Conservation (phyloP, 352 stramenopile species). For the Globisporangium iwayamae region DNA sequence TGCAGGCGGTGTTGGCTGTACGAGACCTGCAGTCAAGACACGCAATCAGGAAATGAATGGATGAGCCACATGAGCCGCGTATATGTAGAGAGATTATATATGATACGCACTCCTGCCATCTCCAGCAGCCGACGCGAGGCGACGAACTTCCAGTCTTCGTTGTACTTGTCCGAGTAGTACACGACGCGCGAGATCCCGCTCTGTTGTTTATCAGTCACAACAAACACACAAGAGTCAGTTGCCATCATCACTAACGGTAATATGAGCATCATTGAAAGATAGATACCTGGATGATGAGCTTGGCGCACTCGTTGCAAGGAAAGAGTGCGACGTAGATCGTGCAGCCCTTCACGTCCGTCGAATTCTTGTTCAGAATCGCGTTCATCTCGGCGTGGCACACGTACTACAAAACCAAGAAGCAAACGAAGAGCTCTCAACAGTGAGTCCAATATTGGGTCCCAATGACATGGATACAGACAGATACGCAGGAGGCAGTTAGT, state of each 20-base stretch:
- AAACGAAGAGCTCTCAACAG: slow-evolving; percentile 7
- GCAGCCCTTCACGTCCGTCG: slow-evolving; percentile 89
- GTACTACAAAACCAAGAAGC: slow-evolving; percentile 59
- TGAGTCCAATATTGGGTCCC: background rate
- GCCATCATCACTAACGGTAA: no score
- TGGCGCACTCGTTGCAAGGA: slow-evolving; percentile 98
- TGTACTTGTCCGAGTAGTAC: slow-evolving; percentile 97
- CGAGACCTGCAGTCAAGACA: slow-evolving; percentile 22
- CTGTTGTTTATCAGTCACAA: slow-evolving; percentile 28
- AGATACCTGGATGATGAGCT: slow-evolving; percentile 95
- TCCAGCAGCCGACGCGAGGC: slow-evolving; percentile 86
- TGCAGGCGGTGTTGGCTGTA: slow-evolving; percentile 62
- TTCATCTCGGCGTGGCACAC: slow-evolving; percentile 99
- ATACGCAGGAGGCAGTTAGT: background rate
- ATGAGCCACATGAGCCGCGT: background rate
- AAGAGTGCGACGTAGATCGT: slow-evolving; percentile 98
- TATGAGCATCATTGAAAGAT: background rate
- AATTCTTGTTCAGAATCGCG: slow-evolving; percentile 99
- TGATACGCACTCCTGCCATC: slow-evolving; percentile 56
- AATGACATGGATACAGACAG: background rate
- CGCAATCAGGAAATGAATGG: background rate
- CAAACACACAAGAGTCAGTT: no score
- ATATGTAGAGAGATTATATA: background rate
- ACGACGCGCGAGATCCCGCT: slow-evolving; percentile 95
- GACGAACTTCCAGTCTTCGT: slow-evolving; percentile 85